Evolutionary conservation across 2,329 filamentous ascomycete species (phyloP), one percentile per base, ranked within the genome.

Genomic region (Cercospora zeae-maydis): DNA sequence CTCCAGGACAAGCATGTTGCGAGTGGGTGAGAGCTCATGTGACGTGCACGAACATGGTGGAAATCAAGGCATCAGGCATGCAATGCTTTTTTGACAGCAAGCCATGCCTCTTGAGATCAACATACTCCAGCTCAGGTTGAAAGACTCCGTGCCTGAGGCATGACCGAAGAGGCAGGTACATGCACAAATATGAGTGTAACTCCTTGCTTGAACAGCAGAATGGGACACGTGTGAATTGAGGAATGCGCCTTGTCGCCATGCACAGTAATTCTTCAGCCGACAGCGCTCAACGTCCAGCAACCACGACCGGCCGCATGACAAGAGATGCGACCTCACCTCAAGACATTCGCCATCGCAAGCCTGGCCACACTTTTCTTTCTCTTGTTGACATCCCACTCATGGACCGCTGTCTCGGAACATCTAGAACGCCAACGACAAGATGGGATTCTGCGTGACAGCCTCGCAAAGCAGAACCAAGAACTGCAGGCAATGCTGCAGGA

Each of bases 311-410:
- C 5, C 21, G 47, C 24, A 5, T 13, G 24, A 58, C n/a, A 9
- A 45, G 37, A 27, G 21, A 62, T 62, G 59, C 39, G 53, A 24
- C 49, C 39, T 19, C 42, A 51, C 16, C n/a, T 62, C 16, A 31
- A 36, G 42, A 52, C 27, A 7, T 21, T 58, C 30, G 24, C 31
- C n/a, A 54, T 53, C 8, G 34, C 42, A 13, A 58, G 42, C 53
- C 39, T 58, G 27, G 36, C 47, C 14, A 36, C 42, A 16, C 10
- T 51, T 13, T 42, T 39, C 19, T 30, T 37, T n/a, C 16, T 58
- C 11, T 36, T 58, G 24, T 21, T 52, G 13, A 24, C 47, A 27
- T 52, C 47, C 9, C 30, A 27, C 5, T 31, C n/a, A 16, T 62
- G 42, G 39, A 62, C 33, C 39, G 45, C 37, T 19, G 37, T 62